Conservation (phyloP, 2,329 filamentous ascomycete genomes). For the Diplodia mutila region DNA sequence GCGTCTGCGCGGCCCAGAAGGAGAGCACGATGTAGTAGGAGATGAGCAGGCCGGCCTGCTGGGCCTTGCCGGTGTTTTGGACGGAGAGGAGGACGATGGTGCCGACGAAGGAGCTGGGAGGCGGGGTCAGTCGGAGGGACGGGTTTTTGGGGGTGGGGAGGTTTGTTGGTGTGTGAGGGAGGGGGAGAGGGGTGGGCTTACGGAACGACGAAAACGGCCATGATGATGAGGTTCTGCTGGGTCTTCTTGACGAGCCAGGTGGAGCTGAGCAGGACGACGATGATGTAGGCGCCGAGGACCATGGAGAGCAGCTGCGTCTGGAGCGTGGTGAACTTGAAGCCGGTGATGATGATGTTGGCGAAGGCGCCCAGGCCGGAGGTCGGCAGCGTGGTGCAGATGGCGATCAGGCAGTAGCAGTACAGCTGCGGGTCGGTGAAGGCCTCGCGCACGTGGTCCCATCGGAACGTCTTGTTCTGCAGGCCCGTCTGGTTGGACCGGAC, state of each 20-base stretch:
- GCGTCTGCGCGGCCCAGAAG: constrained; percentile 75
- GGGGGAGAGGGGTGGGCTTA: constrained; percentile 38
- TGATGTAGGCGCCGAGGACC: constrained; percentile 75
- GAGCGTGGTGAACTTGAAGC: constrained; percentile 67
- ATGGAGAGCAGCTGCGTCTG: constrained; percentile 75
- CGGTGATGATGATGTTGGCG: constrained; percentile 72
- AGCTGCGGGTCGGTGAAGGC: constrained; percentile 49
- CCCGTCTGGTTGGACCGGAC: constrained; percentile 49
- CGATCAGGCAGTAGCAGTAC: constrained; percentile 67
- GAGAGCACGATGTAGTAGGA: constrained; percentile 77
- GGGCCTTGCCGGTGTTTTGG: constrained; percentile 59
- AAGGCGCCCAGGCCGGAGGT: constrained; percentile 75
- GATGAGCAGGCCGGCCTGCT: constrained; percentile 69
- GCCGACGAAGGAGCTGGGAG: constrained; percentile 62
- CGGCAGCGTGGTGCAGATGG: constrained; percentile 72
- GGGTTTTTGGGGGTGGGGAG: too few species aligned
- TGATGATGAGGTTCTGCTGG: constrained; percentile 69
- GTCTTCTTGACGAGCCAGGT: constrained; percentile 71
- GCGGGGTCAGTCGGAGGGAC: neutral
- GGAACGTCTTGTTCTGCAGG: constrained; percentile 51
- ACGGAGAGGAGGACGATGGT: constrained; percentile 75
- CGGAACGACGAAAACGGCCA: constrained; percentile 68
- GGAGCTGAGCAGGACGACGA: constrained; percentile 68
- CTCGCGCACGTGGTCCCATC: constrained; percentile 60
- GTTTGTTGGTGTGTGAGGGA: too few species aligned